Evolutionary conservation across 495 filamentous ascomycete species (phyloP).

Genomic region (Neurospora cerealis): DNA sequence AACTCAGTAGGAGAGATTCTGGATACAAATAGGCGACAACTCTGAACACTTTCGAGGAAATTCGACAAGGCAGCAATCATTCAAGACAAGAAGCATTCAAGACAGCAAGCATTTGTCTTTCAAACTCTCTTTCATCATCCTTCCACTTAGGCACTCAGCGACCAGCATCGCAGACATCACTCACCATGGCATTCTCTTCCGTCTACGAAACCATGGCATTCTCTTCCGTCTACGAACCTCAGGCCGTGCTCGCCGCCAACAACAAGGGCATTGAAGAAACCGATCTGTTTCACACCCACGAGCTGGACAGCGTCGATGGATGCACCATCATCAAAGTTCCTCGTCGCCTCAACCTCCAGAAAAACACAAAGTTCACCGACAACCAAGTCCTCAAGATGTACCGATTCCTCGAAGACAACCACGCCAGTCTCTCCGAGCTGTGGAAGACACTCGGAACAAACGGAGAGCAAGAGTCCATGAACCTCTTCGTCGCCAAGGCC

Average conservation of each 20-base stretch:
- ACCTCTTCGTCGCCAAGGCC: background rate
- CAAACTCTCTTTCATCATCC: background rate
- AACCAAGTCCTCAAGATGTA: background rate
- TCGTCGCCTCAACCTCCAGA: background rate
- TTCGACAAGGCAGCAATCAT: background rate
- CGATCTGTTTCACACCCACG: background rate
- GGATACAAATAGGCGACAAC: background rate
- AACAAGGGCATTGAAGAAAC: background rate
- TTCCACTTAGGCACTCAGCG: background rate
- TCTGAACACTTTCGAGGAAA: background rate
- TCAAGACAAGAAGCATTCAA: background rate
- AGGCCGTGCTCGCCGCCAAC: background rate
- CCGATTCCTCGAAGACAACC: background rate
- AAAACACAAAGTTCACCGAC: background rate
- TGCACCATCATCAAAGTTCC: background rate
- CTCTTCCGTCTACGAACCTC: background rate
- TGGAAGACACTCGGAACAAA: background rate
- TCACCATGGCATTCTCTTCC: background rate
- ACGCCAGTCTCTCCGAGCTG: background rate
- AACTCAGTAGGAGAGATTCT: background rate
- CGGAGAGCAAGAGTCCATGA: background rate
- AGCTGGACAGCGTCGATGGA: background rate
- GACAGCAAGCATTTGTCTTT: background rate
- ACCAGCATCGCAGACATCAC: background rate
- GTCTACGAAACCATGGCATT: background rate